Base-by-base conservation (phyloP, 179 eudicot genomes). In the Beta corolliflora region DNA sequence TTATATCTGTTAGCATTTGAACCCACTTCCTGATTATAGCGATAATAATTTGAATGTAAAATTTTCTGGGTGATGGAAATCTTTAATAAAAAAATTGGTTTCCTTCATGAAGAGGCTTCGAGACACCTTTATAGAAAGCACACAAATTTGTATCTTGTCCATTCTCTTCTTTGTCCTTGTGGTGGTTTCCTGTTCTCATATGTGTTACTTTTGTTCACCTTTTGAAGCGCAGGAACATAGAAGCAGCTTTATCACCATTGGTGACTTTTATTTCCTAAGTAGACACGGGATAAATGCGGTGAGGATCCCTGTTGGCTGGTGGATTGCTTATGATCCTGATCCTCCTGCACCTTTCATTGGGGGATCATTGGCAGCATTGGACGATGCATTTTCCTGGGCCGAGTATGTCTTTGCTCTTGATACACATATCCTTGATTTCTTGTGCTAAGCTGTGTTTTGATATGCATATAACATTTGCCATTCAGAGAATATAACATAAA, bases 301-400 rank as follows among this genome's bases (percentile, higher is more conserved):
- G 73, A 90, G 98, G 83, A 94, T 92, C 66, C 97, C 98, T 13
- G 94, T 93, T 56, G 98, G 98, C 58, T 93, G 98, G 97, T 93
- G 97, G 98, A 92, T 93, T 80, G 98, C 93, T 78, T 89, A 67
- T 75, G 98, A 93, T 87, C 91, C 87, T 63, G 83, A 89, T 83
- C 97, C 97, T 81, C 98, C 94, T 15, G 84, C 91, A 23, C 97
- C 97, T 81, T 93, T 91, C 55, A 65, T 92, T 55, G 94, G 92
- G 7, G 97, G 98, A 74, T 71, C 88, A 44, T 83, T 91, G 80
- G 86, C 84, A 80, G 97, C 98, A 77, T 88, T 93, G 60, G 93
- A 93, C 77, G 85, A 90, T 73, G 98, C 98, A 29, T 93, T 93
- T 79, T 83, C 92, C 10, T 93, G 98, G 98, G 97, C 97, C 50